Evolutionary conservation across 2,329 filamentous ascomycete species (phyloP).

Genomic region (Pseudovirgaria hyperparasitica): DNA sequence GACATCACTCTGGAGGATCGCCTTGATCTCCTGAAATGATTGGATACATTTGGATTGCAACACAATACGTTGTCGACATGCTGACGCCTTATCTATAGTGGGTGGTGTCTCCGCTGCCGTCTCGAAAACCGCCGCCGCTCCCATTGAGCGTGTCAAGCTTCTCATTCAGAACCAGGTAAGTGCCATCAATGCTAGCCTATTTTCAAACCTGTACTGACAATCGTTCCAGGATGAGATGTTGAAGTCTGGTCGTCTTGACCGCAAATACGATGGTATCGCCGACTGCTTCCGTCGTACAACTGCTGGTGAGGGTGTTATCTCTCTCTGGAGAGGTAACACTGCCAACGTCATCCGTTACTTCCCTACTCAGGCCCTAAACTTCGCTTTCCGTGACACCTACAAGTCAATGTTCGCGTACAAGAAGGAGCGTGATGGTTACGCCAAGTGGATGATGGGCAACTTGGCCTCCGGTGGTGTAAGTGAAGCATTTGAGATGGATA

Average conservation of each 20-base stretch:
- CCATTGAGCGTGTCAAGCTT: conserved; percentile 99
- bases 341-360: conserved; percentile 99
- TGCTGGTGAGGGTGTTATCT: conserved; percentile 81
- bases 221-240: conserved; percentile 91
- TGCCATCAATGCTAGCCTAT: conserved; percentile 13
- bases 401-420: conserved; percentile 99
- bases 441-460: conserved; percentile 99
- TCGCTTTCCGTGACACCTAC: conserved; percentile 99
- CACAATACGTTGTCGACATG: conserved; percentile 7
- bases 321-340: conserved; percentile 99
- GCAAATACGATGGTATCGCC: conserved; percentile 83
- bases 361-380: conserved; percentile 99
- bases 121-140: conserved; percentile 99
- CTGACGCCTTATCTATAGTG: conserved; percentile 53
- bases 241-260: conserved; percentile 94
- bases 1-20: conserved; percentile 11
- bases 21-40: conserved; percentile 12
- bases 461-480: conserved; percentile 98
- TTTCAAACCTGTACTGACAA: conserved; percentile 10
- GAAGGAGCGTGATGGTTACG: conserved; percentile 98
- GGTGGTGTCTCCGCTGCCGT: conserved; percentile 99
- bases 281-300: conserved; percentile 95
- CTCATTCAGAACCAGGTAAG: conserved; percentile 99
- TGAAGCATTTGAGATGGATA: conserved; percentile 14
- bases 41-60: too few species aligned